Conservation (phyloP, 257 asterid genomes). For the Nicotiana obtusifolia region DNA sequence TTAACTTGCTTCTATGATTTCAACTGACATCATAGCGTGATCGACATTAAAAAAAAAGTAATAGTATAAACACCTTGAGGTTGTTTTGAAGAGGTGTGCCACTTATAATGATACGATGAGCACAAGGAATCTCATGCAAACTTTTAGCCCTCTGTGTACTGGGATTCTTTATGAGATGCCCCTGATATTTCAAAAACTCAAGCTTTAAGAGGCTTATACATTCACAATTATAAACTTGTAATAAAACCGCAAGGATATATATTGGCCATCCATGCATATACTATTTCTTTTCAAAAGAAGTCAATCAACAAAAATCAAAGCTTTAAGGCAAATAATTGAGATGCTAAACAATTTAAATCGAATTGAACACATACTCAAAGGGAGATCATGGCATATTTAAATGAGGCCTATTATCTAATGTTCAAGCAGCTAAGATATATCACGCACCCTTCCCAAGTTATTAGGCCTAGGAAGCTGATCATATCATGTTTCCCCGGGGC, state of each 20-base stretch:
- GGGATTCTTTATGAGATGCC: slow-evolving; percentile 96
- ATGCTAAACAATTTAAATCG: neutral
- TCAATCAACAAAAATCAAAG: neutral
- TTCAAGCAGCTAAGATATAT: neutral
- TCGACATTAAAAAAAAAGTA: neutral
- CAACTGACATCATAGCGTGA: neutral
- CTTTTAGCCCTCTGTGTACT: slow-evolving; percentile 98
- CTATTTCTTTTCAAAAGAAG: neutral
- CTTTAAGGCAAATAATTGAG: neutral
- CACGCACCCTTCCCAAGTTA: neutral
- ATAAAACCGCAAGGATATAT: neutral
- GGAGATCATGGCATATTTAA: neutral
- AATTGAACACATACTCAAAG: neutral
- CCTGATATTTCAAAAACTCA: slow-evolving; percentile 32
- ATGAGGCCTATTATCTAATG: neutral
- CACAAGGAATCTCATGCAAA: slow-evolving; percentile 83
- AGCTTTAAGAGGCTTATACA: neutral
- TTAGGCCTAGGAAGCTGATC: neutral
- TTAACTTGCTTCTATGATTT: slow-evolving; percentile 3
- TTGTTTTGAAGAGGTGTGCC: slow-evolving; percentile 98
- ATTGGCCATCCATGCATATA: neutral
- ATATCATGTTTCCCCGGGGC: neutral
- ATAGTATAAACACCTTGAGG: slow-evolving; percentile 58
- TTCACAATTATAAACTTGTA: neutral
- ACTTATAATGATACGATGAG: slow-evolving; percentile 80